Conservation (phyloP, 495 filamentous ascomycete genomes). For the Penicillium robsamsonii region DNA sequence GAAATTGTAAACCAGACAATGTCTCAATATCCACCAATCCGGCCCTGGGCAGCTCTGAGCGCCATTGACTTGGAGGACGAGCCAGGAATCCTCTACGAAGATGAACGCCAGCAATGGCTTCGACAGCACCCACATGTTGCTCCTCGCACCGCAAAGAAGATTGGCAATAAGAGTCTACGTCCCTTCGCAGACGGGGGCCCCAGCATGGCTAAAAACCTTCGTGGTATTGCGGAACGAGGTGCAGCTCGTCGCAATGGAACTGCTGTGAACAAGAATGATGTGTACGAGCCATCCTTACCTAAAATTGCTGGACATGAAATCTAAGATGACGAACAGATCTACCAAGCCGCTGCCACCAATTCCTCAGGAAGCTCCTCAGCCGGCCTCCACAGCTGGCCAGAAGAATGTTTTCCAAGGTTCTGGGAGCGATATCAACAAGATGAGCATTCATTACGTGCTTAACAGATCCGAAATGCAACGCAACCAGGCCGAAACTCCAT, state of each 20-base stretch:
- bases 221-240: not conserved
- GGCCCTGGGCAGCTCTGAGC: not conserved
- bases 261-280: not conserved
- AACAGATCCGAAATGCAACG: not conserved
- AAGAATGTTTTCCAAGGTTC: not conserved
- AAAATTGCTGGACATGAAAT: not conserved
- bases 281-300: not conserved
- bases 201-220: not conserved
- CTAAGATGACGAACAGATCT: not conserved
- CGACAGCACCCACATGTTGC: not conserved
- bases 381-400: not conserved
- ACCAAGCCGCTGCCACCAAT: not conserved
- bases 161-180: not conserved
- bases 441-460: not conserved
- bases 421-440: not conserved
- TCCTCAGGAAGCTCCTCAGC: not conserved
- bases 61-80: not conserved
- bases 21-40: not conserved
- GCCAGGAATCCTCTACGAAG: not conserved
- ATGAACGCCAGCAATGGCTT: not conserved
- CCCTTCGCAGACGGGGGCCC: not conserved
- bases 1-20: not conserved
- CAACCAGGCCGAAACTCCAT: not conserved
- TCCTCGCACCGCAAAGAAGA: not conserved
- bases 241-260: not conserved